Percentiles rank a stretch among this genome's conserved stretches.
phyloP scores from a whole-genome alignment of 2,329 filamentous ascomycete species.

The Teratosphaeria epicoccoides region DNA sequence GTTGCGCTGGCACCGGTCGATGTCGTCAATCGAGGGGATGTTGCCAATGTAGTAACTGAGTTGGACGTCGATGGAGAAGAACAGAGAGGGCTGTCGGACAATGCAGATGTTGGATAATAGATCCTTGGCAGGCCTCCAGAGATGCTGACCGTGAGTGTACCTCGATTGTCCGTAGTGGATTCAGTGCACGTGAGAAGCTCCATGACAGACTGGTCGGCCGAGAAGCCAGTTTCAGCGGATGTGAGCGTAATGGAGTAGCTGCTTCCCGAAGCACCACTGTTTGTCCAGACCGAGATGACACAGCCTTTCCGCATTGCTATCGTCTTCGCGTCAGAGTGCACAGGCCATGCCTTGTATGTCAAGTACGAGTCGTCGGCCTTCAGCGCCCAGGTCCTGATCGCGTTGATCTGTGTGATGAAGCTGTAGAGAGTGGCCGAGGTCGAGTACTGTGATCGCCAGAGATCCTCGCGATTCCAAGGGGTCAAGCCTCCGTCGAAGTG shows the following conservation, averaged over 20 bases:
- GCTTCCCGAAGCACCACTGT: slow-evolving; percentile 13
- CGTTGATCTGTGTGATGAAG: slow-evolving; percentile 37
- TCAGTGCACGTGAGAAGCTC: slow-evolving; percentile 38
- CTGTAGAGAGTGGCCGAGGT: slow-evolving; percentile 26
- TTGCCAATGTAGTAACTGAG: neutral
- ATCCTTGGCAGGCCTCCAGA: neutral
- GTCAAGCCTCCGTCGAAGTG: slow-evolving; percentile 31
- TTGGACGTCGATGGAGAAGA: neutral
- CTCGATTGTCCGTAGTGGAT: slow-evolving; percentile 33
- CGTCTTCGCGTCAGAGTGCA: slow-evolving; percentile 29
- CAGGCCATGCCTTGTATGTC: slow-evolving; percentile 28
- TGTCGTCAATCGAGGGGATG: neutral
- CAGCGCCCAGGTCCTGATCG: slow-evolving; percentile 38
- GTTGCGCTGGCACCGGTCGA: neutral
- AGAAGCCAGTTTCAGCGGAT: slow-evolving; percentile 16
- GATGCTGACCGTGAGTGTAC: slow-evolving; percentile 36
- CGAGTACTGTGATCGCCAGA: slow-evolving; percentile 31
- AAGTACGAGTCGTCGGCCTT: slow-evolving; percentile 28
- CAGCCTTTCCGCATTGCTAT: slow-evolving; percentile 39
- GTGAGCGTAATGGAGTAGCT: slow-evolving; percentile 22
- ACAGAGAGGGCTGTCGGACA: neutral
- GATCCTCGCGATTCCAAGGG: slow-evolving; percentile 29
- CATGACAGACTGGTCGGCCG: slow-evolving; percentile 10
- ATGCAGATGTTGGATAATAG: neutral
- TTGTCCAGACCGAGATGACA: slow-evolving; percentile 26